Conservation (phyloP, 169 alveolate genomes). For the Plasmodium relictum region DNA sequence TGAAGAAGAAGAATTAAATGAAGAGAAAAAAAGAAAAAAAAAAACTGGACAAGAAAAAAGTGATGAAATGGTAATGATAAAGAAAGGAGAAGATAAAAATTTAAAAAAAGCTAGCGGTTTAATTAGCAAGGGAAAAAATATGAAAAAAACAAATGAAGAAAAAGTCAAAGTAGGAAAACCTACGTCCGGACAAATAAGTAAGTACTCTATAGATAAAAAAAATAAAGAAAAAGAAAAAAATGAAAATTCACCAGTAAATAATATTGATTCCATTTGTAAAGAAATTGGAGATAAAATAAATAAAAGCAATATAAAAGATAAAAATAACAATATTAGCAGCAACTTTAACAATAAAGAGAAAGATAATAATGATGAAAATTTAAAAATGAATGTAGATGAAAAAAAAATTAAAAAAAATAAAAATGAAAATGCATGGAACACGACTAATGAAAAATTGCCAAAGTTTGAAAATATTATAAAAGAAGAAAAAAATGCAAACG, state of each 20-base stretch:
- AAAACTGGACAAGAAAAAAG: not conserved
- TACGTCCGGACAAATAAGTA: not conserved
- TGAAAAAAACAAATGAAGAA: too few species aligned
- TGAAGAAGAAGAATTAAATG: slow-evolving; percentile 4
- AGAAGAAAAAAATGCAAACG: slow-evolving; percentile 18
- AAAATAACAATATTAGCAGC: not conserved
- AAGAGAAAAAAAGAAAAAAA: slow-evolving; percentile 1
- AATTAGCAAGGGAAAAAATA: too few species aligned
- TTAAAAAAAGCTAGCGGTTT: not conserved
- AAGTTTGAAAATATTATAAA: slow-evolving; percentile 21
- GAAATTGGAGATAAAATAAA: not conserved
- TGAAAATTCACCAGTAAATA: not conserved
- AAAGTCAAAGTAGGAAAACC: too few species aligned
- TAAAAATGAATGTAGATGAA: not conserved
- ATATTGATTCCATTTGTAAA: not conserved
- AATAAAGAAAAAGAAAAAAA: not conserved
- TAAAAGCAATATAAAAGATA: not conserved
- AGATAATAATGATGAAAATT: not conserved
- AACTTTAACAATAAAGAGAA: not conserved
- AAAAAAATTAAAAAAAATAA: slow-evolving; percentile 31
- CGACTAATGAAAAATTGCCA: slow-evolving; percentile 1
- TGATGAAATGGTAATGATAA: not conserved
- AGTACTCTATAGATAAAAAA: not conserved
- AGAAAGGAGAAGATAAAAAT: not conserved
- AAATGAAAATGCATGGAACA: slow-evolving; percentile 34